phyloP scores from a whole-genome alignment of 352 stramenopile species.

The Phytophthora sp. region DNA sequence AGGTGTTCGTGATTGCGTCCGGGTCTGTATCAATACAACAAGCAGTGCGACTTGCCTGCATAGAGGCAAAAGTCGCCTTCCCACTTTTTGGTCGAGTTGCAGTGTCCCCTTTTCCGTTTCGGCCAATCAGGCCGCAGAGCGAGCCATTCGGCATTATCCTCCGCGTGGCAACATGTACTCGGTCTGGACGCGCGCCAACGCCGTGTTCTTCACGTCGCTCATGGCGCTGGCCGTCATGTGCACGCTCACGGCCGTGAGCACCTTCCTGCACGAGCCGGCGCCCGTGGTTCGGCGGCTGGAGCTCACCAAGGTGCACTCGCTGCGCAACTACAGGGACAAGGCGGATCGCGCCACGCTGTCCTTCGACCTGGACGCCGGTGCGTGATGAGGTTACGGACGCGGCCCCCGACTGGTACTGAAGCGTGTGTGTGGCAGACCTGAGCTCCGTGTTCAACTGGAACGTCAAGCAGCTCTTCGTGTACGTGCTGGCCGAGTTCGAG shows the following conservation, averaged over 20 bases:
- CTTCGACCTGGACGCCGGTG: conserved; percentile 83
- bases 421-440: conserved; percentile 47
- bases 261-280: conserved; percentile 61
- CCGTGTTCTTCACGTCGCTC: conserved; percentile 84
- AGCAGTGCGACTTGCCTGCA: background rate
- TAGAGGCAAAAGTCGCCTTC: no score
- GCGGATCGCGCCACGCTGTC: conserved; percentile 82
- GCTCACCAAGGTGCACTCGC: conserved; percentile 75
- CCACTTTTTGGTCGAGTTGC: no score
- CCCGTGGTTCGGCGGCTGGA: conserved; percentile 68
- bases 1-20: no score
- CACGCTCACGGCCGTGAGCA: conserved; percentile 75
- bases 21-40: conserved; percentile 28
- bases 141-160: no score
- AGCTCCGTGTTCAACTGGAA: conserved; percentile 92
- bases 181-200: conserved; percentile 85
- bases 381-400: conserved; percentile 3
- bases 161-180: conserved; percentile 71
- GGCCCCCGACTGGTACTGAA: background rate
- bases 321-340: conserved; percentile 85
- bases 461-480: conserved; percentile 91
- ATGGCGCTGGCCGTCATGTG: conserved; percentile 78
- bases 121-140: conserved; percentile 14
- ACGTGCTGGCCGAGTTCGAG: conserved; percentile 85
- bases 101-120: no score